Evolutionary conservation across 208 protist genomes (phyloP).

Genomic region (Trypanosoma mega): DNA sequence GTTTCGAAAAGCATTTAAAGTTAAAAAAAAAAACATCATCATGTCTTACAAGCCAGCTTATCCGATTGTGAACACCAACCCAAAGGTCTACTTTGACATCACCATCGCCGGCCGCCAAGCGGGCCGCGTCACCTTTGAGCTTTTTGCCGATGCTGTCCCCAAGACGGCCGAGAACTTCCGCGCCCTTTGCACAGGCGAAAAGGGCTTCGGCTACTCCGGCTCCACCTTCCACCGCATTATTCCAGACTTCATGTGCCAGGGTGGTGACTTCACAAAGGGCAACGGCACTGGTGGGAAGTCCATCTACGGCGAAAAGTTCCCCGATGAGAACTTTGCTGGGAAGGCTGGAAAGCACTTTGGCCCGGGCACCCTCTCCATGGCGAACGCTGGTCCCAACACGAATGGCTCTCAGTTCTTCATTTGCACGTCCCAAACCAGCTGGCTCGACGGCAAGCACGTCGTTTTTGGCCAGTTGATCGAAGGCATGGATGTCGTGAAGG

Average conservation of each 20-base stretch:
- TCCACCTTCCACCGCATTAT: conserved; percentile 92
- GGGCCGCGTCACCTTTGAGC: conserved; percentile 69
- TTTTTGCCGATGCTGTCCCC: conserved; percentile 73
- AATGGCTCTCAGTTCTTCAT: conserved; percentile 84
- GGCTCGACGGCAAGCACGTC: conserved; percentile 96
- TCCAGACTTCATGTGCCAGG: conserved; percentile 81
- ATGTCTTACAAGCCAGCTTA: conserved; percentile 84
- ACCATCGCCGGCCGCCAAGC: conserved; percentile 35
- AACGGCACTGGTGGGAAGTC: conserved; percentile 83
- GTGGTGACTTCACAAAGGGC: conserved; percentile 90
- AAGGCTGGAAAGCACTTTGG: conserved; percentile 78
- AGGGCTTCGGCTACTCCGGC: conserved; percentile 82
- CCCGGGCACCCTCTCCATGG: conserved; percentile 59
- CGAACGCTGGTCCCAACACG: conserved; percentile 68
- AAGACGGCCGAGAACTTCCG: conserved; percentile 91
- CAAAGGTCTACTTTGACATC: conserved; percentile 72
- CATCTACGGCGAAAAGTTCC: conserved; percentile 83
- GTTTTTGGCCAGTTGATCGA: conserved; percentile 95
- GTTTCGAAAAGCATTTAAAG: conserved; percentile 1
- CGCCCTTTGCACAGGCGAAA: conserved; percentile 71
- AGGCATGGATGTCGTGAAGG: conserved; percentile 84
- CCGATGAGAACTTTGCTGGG: conserved; percentile 85
- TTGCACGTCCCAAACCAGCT: conserved; percentile 70
- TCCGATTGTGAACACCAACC: conserved; percentile 77
- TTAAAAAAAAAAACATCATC: conserved; percentile 7